Evolutionary conservation across 2,329 filamentous ascomycete species (phyloP).

Genomic region (Aspergillus brunneoviolaceus): DNA sequence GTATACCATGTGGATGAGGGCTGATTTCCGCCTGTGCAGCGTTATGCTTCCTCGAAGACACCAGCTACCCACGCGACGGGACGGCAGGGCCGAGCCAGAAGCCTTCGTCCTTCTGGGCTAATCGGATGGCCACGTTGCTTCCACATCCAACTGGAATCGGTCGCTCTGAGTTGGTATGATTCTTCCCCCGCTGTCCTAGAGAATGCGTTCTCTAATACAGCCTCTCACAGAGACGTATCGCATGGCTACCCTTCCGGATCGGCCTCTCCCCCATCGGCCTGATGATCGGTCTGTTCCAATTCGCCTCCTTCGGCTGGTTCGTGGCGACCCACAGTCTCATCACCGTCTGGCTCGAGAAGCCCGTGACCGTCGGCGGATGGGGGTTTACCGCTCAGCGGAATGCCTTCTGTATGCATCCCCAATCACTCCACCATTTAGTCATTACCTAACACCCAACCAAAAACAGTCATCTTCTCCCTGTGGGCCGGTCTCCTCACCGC

Average conservation of each 20-base stretch:
- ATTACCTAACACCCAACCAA: no score
- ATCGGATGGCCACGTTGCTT: not conserved
- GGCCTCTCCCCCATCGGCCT: not conserved
- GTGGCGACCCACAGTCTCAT: not conserved
- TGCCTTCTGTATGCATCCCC: not conserved
- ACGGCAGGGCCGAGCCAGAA: not conserved
- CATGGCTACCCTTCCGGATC: not conserved
- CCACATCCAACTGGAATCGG: not conserved
- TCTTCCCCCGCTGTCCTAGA: no score
- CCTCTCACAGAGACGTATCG: not conserved
- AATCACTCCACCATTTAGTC: not conserved
- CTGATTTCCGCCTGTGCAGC: not conserved
- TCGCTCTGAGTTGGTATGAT: not conserved
- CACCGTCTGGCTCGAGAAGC: slow-evolving; percentile 1
- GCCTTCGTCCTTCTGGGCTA: not conserved
- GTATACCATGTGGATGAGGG: no score
- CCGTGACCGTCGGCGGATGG: not conserved
- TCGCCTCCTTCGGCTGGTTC: not conserved
- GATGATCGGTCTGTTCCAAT: not conserved
- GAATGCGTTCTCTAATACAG: not conserved
- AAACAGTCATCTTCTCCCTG: not conserved
- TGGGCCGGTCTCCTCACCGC: not conserved
- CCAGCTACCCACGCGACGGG: not conserved
- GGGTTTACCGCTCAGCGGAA: not conserved
- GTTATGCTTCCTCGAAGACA: not conserved